phyloP scores from a whole-genome alignment of 805 yeast species.

The Saccharomycopsis sp. region DNA sequence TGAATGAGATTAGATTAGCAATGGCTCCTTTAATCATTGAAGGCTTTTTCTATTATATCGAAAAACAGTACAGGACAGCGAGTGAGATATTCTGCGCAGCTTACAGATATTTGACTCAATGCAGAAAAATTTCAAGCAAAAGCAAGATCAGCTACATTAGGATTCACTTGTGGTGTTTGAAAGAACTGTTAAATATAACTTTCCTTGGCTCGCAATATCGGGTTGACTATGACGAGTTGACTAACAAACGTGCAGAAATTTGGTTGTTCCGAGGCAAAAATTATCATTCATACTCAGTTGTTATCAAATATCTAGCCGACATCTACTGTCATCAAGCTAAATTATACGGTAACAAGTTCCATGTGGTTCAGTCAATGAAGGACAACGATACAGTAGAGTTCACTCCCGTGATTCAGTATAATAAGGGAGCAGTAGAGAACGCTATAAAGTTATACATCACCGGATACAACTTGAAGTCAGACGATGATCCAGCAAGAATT shows the following conservation, averaged over 20 bases:
- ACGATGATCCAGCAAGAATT: conserved; percentile 34
- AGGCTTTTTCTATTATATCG: background rate
- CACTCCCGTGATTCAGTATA: background rate
- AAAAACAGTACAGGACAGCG: background rate
- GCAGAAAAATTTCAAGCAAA: background rate
- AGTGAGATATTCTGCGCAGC: background rate
- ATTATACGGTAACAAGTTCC: background rate
- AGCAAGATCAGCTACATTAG: background rate
- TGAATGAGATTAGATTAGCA: background rate
- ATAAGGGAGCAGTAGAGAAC: background rate
- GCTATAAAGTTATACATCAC: conserved; percentile 1
- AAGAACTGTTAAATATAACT: background rate
- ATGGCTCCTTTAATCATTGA: background rate
- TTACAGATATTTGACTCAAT: background rate
- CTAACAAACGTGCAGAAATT: background rate
- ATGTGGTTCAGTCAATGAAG: background rate
- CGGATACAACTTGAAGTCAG: conserved; percentile 21
- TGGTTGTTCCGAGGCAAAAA: background rate
- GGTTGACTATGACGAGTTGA: background rate
- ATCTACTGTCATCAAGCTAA: background rate
- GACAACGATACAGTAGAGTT: background rate
- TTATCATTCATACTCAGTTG: background rate
- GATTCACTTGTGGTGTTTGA: background rate
- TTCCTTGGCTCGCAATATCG: background rate
- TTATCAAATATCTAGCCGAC: background rate